Base-by-base conservation (phyloP, 768 basidiomycete species). In the Mrakia hoshinonis region DNA sequence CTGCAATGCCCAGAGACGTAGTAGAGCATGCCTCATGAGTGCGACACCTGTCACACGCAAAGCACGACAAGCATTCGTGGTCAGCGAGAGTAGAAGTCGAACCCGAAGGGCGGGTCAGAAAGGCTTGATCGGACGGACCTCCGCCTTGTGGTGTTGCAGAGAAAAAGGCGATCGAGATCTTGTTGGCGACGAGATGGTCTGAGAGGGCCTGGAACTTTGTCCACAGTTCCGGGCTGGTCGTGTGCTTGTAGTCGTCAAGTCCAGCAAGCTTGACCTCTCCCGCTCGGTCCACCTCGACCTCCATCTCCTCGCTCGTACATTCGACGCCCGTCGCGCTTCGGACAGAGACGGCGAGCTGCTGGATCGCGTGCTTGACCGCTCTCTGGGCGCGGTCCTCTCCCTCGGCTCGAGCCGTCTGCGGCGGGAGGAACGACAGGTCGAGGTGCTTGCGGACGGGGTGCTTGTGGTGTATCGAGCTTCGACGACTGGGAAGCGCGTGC, bases 1-100 rank as follows among this genome's bases (percentile, higher is more conserved):
- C 67, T 92, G 81, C 63, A 72, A 68, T 22, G 71, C 75, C 81
- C 91, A 83, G 81, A 97, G 88, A 70, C 94, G 85, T 79, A 96
- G 89, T 76, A 97, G 81, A 36, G 93, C 91, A 80, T 96, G 93
- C 75, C 93, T 87, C 92, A 97, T 95, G 85, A 97, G 85, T 52
- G 94, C 94, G 73, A 97, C 94, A 78, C 94, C 93, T 77, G 60
- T 13, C 9, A 15, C 0, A 20, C 18, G n/a, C 26, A 54, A 12
- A 68, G 2, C 4, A 49, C 2, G 29, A 12, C 15, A 26, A 34
- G 43, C 43, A 1, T 15, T 5, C n/a, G n/a, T n/a, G n/a, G 4
- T 3, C 13, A 52, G 29, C n/a, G 47, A 48, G 34, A 48, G 12
- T 10, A 54, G 22, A 15, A 20, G 51, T 20, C 51, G 34, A 15